Conservation (phyloP, 1,284 basidiomycete species). For the Trametes hirsuta region DNA sequence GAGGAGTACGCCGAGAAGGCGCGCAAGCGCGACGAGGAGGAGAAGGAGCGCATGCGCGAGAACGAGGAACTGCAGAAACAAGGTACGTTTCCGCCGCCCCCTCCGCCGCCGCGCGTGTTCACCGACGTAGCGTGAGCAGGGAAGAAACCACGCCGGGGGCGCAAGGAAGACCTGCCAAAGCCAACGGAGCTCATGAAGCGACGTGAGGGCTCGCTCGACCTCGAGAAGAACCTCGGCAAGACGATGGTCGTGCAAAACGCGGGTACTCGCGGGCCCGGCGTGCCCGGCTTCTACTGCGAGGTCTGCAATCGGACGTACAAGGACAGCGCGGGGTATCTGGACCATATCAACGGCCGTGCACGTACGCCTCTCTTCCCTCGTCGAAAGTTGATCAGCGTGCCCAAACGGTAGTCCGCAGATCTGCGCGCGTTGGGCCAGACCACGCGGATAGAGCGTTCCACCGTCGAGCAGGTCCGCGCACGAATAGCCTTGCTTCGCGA, state of each 20-base stretch:
- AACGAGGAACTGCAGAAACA: slow-evolving; percentile 84
- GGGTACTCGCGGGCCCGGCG: slow-evolving; percentile 79
- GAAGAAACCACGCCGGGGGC: slow-evolving; percentile 73
- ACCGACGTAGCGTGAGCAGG: slow-evolving; percentile 50
- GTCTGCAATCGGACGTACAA: slow-evolving; percentile 90
- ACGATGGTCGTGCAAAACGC: slow-evolving; percentile 89
- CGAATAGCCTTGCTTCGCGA: slow-evolving; percentile 89
- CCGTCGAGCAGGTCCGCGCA: slow-evolving; percentile 88
- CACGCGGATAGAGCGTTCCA: slow-evolving; percentile 89
- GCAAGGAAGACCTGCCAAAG: slow-evolving; percentile 75
- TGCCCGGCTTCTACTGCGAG: slow-evolving; percentile 93
- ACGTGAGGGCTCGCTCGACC: slow-evolving; percentile 78
- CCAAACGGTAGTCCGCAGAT: slow-evolving; percentile 55
- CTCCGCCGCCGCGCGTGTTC: neutral
- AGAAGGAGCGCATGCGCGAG: slow-evolving; percentile 80
- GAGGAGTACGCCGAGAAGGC: slow-evolving; percentile 81
- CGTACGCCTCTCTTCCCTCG: slow-evolving; percentile 61
- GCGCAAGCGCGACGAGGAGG: slow-evolving; percentile 74
- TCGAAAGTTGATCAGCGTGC: neutral
- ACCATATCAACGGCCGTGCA: slow-evolving; percentile 93
- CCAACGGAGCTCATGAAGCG: slow-evolving; percentile 90
- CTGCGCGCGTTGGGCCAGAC: slow-evolving; percentile 92
- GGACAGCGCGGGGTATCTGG: slow-evolving; percentile 91
- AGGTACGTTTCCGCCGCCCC: slow-evolving; percentile 49
- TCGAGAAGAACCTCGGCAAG: slow-evolving; percentile 92